These are phyloP conservation scores for Globisporangium spinosum DNA, from an alignment of 352 stramenopile species.

Conservation along the genomic window DNA sequence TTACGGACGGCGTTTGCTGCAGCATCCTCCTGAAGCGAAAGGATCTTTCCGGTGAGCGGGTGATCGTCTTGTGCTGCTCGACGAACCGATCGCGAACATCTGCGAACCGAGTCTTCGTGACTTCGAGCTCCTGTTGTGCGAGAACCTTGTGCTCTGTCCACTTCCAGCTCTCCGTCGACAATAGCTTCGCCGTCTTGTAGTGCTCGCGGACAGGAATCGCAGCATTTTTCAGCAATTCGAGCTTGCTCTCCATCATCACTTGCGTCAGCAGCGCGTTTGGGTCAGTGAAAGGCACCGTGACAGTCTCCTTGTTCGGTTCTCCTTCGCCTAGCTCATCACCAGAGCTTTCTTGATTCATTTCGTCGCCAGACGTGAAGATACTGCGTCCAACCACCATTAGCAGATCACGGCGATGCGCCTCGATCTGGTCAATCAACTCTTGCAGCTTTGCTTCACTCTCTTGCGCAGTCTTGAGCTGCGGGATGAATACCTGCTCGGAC, in stretches of 20 bases:
- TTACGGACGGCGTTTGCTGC: too few species aligned
- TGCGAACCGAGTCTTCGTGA: slow-evolving; percentile 46
- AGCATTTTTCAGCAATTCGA: slow-evolving; percentile 53
- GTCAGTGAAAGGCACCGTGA: slow-evolving; percentile 29
- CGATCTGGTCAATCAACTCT: slow-evolving; percentile 25
- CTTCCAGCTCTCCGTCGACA: slow-evolving; percentile 62
- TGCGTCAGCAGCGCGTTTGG: slow-evolving; percentile 38
- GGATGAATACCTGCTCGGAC: slow-evolving; percentile 39
- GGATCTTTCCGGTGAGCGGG: too few species aligned
- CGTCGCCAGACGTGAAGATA: slow-evolving; percentile 34
- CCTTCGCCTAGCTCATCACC: neutral
- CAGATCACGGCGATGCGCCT: slow-evolving; percentile 34
- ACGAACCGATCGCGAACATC: slow-evolving; percentile 50
- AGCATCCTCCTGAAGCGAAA: too few species aligned
- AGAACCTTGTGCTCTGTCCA: slow-evolving; percentile 41
- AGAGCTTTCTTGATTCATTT: neutral
- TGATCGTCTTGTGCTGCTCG: slow-evolving; percentile 38
- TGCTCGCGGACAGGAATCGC: slow-evolving; percentile 49
- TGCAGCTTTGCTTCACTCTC: slow-evolving; percentile 24
- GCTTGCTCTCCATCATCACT: slow-evolving; percentile 59
- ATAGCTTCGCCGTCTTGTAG: slow-evolving; percentile 45
- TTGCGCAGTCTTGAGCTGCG: slow-evolving; percentile 31
- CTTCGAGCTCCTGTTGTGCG: slow-evolving; percentile 57
- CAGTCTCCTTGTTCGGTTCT: neutral
- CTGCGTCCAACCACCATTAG: slow-evolving; percentile 56